A percentile compares a stretch with the other conserved stretches of the same genome.
Evolutionary conservation across 2,329 filamentous ascomycete species (phyloP).

Genomic region (Aureobasidium pullulans): DNA sequence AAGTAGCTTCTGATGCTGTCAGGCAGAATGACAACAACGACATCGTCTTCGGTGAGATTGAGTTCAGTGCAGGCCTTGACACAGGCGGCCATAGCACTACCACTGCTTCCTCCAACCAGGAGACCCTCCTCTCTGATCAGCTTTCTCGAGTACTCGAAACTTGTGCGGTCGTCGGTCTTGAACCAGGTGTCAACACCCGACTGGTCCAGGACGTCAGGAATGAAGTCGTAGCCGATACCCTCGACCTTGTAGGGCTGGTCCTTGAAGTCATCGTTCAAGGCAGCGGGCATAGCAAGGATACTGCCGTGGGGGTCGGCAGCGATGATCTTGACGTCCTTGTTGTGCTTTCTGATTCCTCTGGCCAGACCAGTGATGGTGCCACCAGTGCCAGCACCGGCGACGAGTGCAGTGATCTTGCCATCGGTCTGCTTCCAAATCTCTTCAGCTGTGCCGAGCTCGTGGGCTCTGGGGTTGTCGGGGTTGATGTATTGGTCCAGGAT

Average conservation of each 20-base stretch:
- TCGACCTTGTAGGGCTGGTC: conserved; percentile 95
- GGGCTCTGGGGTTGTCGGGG: conserved; percentile 80
- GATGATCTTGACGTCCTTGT: conserved; percentile 74
- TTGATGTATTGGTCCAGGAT: conserved; percentile 97
- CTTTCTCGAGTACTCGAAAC: conserved; percentile 81
- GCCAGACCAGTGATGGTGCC: conserved; percentile 91
- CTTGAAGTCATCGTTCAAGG: conserved; percentile 68
- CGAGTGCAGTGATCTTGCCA: conserved; percentile 72
- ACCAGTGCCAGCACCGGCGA: conserved; percentile 90
- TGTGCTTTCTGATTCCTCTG: conserved; percentile 80
- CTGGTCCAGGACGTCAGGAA: conserved; percentile 85
- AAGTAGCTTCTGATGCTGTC: conserved; percentile 97
- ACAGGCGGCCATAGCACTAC: conserved; percentile 80
- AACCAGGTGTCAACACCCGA: conserved; percentile 86
- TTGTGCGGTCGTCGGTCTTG: conserved; percentile 90
- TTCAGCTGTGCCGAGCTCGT: conserved; percentile 89
- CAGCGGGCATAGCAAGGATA: conserved; percentile 74
- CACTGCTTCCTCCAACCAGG: conserved; percentile 86
- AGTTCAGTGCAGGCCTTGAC: conserved; percentile 70
- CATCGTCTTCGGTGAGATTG: conserved; percentile 71
- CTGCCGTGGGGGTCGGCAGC: conserved; percentile 90
- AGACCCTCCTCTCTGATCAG: conserved; percentile 92
- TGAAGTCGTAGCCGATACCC: conserved; percentile 97
- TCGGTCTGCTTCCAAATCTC: conserved; percentile 89
- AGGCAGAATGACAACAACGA: conserved; percentile 83